phyloP scores from a whole-genome alignment of 2,329 filamentous ascomycete genomes.

The Domatiomyces globalis region DNA sequence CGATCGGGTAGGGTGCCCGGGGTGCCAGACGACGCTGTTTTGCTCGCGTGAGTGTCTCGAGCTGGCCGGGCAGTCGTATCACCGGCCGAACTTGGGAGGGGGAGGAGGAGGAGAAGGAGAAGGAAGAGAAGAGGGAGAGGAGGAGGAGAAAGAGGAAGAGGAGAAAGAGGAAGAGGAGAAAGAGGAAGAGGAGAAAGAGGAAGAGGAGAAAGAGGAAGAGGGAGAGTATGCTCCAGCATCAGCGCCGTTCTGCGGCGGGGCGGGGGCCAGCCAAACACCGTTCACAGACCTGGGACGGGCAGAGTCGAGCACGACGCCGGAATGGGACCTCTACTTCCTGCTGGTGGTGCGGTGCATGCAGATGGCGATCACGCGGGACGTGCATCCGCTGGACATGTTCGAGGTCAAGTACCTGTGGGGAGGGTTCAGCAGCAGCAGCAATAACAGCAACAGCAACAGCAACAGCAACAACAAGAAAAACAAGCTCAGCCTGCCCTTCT shows the following conservation, averaged over 20 bases:
- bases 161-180: constrained; percentile 12
- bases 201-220: constrained; percentile 11
- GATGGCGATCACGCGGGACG: constrained; percentile 45
- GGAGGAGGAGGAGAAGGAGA: constrained; percentile 11
- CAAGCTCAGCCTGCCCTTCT: constrained; percentile 40
- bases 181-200: constrained; percentile 12
- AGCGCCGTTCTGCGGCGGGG: constrained; percentile 27
- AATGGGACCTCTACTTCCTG: constrained; percentile 47
- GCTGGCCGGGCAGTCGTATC: constrained; percentile 42
- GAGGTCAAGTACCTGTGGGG: constrained; percentile 54
- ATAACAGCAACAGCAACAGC: background rate
- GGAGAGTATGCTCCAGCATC: constrained; percentile 11
- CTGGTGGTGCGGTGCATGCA: constrained; percentile 45
- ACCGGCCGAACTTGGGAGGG: constrained; percentile 21
- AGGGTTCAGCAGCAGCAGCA: constrained; percentile 33
- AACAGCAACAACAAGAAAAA: background rate
- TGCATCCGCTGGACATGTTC: constrained; percentile 45
- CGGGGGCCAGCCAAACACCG: constrained; percentile 38
- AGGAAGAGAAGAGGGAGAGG: constrained; percentile 1
- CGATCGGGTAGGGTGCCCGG: constrained; percentile 19
- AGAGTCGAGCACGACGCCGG: constrained; percentile 41
- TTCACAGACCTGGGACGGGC: constrained; percentile 46
- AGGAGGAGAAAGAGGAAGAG: constrained; percentile 13
- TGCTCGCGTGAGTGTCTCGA: constrained; percentile 44
- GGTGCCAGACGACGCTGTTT: constrained; percentile 41